These are phyloP conservation scores for Eucalyptus leucophloia DNA, from an alignment of 345 rosid species.

Conservation along the genomic window DNA sequence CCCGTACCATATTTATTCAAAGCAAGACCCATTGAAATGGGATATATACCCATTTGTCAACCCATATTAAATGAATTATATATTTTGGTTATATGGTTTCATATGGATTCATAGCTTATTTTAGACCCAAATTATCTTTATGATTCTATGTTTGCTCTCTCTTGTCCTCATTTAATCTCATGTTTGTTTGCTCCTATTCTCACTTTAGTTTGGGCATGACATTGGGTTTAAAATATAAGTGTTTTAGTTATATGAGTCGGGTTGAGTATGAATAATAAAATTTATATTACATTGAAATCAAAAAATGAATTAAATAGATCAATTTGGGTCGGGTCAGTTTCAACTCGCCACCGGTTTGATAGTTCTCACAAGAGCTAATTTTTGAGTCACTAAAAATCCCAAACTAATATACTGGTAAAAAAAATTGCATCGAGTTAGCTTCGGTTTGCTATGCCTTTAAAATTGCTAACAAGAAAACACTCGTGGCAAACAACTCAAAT, in stretches of 20 bases:
- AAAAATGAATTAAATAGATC: accelerated
- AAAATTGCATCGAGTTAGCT: accelerated
- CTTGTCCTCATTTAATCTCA: no score
- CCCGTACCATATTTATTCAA: neutral
- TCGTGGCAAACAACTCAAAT: accelerated
- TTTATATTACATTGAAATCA: no score
- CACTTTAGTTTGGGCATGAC: neutral
- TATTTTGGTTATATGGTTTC: no score
- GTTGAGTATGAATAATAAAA: no score
- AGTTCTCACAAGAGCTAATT: accelerated
- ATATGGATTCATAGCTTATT: neutral
- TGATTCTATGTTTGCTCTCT: no score
- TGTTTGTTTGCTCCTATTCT: no score
- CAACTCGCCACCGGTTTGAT: accelerated
- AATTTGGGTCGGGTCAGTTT: accelerated
- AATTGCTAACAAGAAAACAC: neutral
- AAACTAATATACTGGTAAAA: accelerated
- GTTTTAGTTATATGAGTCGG: accelerated
- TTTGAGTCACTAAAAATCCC: neutral
- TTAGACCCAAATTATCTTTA: no score
- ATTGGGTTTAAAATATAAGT: neutral
- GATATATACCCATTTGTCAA: neutral
- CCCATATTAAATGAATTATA: no score
- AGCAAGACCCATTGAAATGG: neutral
- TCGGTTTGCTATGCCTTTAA: accelerated